Conservation (phyloP, 2,329 filamentous ascomycete species). For the Apiospora kogelbergensis region DNA sequence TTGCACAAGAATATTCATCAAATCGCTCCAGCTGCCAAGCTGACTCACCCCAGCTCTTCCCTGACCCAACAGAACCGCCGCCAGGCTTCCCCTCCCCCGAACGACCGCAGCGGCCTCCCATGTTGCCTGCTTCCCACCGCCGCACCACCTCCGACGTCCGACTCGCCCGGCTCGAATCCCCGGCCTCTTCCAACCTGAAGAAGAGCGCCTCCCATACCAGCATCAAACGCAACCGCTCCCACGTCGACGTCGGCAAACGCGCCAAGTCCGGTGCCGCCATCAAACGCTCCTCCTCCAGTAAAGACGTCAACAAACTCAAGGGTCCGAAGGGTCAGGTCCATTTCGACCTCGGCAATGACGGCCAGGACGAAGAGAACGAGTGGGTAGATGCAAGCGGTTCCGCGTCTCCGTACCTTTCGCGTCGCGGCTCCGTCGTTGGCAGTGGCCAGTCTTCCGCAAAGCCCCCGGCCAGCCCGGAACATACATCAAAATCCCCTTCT, state of each 20-base stretch:
- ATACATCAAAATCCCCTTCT: slow-evolving; percentile 34
- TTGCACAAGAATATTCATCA: slow-evolving; percentile 44
- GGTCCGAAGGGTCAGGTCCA: slow-evolving; percentile 54
- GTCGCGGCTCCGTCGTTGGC: slow-evolving; percentile 49
- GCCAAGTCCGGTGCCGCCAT: slow-evolving; percentile 51
- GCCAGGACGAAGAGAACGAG: slow-evolving; percentile 51
- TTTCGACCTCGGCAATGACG: slow-evolving; percentile 60
- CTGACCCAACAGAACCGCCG: slow-evolving; percentile 14
- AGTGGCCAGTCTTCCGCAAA: slow-evolving; percentile 48
- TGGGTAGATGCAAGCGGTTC: slow-evolving; percentile 68
- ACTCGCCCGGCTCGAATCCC: slow-evolving; percentile 41
- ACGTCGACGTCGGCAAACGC: slow-evolving; percentile 54
- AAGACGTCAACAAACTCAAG: slow-evolving; percentile 45
- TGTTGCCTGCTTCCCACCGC: slow-evolving; percentile 39
- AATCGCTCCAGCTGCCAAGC: slow-evolving; percentile 3
- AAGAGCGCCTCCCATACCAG: slow-evolving; percentile 56
- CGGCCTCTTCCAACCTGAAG: slow-evolving; percentile 41
- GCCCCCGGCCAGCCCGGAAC: slow-evolving; percentile 20
- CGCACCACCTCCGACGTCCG: slow-evolving; percentile 52
- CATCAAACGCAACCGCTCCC: slow-evolving; percentile 61
- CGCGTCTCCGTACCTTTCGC: slow-evolving; percentile 58
- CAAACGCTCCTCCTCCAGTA: slow-evolving; percentile 53
- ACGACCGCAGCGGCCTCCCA: slow-evolving; percentile 39
- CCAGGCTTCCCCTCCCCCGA: slow-evolving; percentile 35
- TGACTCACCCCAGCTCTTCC: slow-evolving; percentile 4